Conservation (phyloP, 2,329 filamentous ascomycete species). For the Ophiostoma ulmi region DNA sequence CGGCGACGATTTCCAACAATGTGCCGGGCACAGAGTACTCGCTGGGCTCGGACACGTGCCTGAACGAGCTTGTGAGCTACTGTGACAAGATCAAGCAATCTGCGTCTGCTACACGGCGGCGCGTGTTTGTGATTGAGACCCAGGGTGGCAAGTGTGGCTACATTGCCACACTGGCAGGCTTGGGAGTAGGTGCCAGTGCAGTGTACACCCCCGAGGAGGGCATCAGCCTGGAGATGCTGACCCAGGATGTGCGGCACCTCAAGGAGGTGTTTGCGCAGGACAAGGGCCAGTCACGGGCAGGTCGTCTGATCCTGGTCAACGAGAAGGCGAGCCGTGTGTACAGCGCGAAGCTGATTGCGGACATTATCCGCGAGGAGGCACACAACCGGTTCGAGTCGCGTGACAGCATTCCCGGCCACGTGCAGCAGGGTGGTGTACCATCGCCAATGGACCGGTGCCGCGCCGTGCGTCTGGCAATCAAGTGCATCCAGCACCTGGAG, state of each 20-base stretch:
- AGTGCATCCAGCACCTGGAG: constrained; percentile 90
- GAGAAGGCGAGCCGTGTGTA: constrained; percentile 90
- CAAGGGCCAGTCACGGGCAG: constrained; percentile 80
- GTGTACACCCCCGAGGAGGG: constrained; percentile 98
- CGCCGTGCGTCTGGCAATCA: constrained; percentile 85
- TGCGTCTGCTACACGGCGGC: constrained; percentile 83
- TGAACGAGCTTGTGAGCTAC: constrained; percentile 91
- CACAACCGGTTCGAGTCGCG: constrained; percentile 88
- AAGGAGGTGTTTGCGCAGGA: constrained; percentile 81
- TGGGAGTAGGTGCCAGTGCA: constrained; percentile 85
- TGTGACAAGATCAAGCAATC: constrained; percentile 98
- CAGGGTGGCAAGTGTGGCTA: constrained; percentile 94
- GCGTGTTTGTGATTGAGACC: constrained; percentile 96
- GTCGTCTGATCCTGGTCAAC: constrained; percentile 93
- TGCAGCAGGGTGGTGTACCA: constrained; percentile 88
- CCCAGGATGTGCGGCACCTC: constrained; percentile 81
- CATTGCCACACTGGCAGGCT: constrained; percentile 81
- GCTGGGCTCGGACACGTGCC: constrained; percentile 89
- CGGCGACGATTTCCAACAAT: constrained; percentile 98
- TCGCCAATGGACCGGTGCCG: constrained; percentile 94
- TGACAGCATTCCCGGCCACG: constrained; percentile 86
- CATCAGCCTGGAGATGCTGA: constrained; percentile 87
- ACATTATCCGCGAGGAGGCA: constrained; percentile 92
- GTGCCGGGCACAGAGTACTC: constrained; percentile 97
- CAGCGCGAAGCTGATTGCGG: constrained; percentile 85